Conservation (phyloP, 352 stramenopile genomes). For the Phytophthora ramorum region DNA sequence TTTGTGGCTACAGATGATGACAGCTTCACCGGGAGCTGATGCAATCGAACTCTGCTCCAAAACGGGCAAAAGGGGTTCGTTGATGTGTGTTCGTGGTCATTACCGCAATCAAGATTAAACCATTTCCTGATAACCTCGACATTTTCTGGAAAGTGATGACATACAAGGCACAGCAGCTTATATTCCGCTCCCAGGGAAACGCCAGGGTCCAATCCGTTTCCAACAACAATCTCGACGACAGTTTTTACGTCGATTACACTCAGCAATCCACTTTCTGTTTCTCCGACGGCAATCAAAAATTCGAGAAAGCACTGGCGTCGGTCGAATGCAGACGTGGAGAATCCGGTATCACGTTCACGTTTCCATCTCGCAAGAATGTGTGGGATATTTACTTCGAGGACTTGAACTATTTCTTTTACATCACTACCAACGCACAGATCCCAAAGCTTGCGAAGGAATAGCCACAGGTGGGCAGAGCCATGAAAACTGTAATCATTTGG, state of each 20-base stretch:
- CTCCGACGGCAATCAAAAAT: conserved; percentile 22
- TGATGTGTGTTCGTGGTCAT: neutral
- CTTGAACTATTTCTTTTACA: conserved; percentile 7
- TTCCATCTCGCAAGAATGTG: conserved; percentile 15
- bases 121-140: conserved; percentile 6
- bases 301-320: conserved; percentile 24
- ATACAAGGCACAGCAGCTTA: conserved; percentile 16
- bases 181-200: conserved; percentile 20
- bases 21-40: conserved; percentile 10
- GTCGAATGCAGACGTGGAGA: conserved; percentile 9
- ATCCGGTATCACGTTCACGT: neutral
- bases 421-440: neutral
- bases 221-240: conserved; percentile 14
- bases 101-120: neutral
- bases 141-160: conserved; percentile 10
- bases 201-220: neutral
- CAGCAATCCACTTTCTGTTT: conserved; percentile 3
- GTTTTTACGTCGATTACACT: conserved; percentile 9
- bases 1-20: conserved; percentile 3
- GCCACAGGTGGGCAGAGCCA: conserved; percentile 36
- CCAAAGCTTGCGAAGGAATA: conserved; percentile 38
- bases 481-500: conserved; percentile 34
- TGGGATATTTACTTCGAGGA: neutral
- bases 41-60: conserved; percentile 20
- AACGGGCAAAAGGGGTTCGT: conserved; percentile 13